Evolutionary conservation across 306 rosid genomes (phyloP).

Genomic region (Hippophae rhamnoides): DNA sequence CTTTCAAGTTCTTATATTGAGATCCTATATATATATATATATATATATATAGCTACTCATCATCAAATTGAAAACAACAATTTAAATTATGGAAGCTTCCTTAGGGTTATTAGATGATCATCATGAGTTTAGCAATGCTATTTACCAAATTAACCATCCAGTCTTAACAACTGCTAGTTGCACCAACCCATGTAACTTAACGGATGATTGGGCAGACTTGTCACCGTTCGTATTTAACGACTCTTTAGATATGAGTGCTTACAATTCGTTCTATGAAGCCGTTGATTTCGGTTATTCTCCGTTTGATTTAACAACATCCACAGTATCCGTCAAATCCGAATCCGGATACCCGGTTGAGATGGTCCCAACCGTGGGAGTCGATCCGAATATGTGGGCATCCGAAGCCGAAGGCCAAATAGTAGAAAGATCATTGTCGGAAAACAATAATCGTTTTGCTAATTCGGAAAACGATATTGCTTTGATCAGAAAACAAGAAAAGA

Average conservation of each 20-base stretch:
- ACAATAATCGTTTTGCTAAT: neutral
- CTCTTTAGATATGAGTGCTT: slow-evolving; percentile 39
- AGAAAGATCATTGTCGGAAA: neutral
- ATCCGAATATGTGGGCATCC: neutral
- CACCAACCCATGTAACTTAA: slow-evolving; percentile 6
- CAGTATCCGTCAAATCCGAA: slow-evolving; percentile 2
- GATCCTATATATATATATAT: too few species aligned
- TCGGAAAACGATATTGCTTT: neutral
- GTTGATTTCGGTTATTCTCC: slow-evolving; percentile 37
- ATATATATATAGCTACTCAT: too few species aligned
- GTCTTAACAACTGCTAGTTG: neutral
- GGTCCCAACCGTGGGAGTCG: neutral
- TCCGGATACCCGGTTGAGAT: neutral
- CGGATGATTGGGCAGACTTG: slow-evolving; percentile 41
- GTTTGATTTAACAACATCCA: slow-evolving; percentile 6
- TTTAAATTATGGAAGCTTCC: neutral
- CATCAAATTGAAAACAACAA: neutral
- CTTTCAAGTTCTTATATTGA: too few species aligned
- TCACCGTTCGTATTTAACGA: slow-evolving; percentile 43
- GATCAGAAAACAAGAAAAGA: neutral
- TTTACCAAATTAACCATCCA: neutral
- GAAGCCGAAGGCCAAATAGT: neutral
- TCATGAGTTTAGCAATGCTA: slow-evolving; percentile 5
- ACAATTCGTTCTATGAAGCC: slow-evolving; percentile 35
- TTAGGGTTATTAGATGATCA: neutral